Conservation (phyloP, 202 grass and related monocot genomes). For the Dendrocalamus latiflorus region DNA sequence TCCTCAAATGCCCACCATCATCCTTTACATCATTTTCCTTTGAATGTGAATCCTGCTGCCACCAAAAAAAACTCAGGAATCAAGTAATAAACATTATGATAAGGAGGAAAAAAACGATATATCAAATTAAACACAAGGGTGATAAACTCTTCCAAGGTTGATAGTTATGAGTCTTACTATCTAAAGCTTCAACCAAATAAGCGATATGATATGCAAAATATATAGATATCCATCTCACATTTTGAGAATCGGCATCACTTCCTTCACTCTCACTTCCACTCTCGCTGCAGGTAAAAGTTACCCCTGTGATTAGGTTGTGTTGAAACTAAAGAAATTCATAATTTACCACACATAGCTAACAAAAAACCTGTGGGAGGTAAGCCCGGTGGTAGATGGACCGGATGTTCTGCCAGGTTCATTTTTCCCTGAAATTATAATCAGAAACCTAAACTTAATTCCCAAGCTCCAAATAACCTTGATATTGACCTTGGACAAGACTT, state of each 20-base stretch:
- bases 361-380: conserved; percentile 74
- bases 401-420: conserved; percentile 61
- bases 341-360: neutral
- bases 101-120: neutral
- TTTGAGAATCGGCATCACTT: conserved; percentile 90
- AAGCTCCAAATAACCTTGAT: conserved; percentile 44
- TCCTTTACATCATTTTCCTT: conserved; percentile 75
- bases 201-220: neutral
- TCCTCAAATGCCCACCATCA: conserved; percentile 52
- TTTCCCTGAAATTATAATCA: conserved; percentile 76
- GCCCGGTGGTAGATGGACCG: conserved; percentile 66
- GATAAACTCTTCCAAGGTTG: neutral
- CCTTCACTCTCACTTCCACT: conserved; percentile 90
- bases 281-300: conserved; percentile 47
- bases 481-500: conserved; percentile 42
- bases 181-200: neutral
- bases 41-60: conserved; percentile 63
- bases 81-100: neutral
- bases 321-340: neutral
- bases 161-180: neutral
- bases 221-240: conserved; percentile 49
- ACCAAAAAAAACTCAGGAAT: conserved; percentile 11
- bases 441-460: conserved; percentile 42
- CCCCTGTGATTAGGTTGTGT: conserved; percentile 11
- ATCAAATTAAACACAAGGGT: neutral